phyloP scores from a whole-genome alignment of 352 stramenopile genomes.

The Phytophthora sansomeana region DNA sequence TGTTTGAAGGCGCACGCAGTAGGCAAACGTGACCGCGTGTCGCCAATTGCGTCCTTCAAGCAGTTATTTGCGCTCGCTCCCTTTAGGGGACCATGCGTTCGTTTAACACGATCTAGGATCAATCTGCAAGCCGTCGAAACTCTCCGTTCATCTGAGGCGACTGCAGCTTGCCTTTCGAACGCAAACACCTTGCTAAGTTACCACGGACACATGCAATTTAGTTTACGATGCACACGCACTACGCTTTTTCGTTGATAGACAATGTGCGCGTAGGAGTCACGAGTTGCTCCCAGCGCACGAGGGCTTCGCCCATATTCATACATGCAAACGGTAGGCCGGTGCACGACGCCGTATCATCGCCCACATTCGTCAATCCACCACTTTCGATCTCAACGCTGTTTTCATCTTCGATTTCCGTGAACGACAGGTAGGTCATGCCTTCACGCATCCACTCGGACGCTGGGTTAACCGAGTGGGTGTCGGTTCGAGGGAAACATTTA shows the following conservation, averaged over 20 bases:
- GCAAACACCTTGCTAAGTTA: conserved; percentile 3
- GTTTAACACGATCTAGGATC: too few relatives aligned
- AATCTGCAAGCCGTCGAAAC: too few relatives aligned
- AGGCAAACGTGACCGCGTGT: too few relatives aligned
- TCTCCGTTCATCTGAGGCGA: background rate
- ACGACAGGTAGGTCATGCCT: conserved; percentile 49
- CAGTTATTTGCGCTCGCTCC: background rate
- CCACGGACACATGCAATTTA: conserved; percentile 7
- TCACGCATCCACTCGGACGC: conserved; percentile 44
- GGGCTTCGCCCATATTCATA: conserved; percentile 45
- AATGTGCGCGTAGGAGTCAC: conserved; percentile 40
- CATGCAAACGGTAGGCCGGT: conserved; percentile 34
- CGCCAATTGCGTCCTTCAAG: background rate
- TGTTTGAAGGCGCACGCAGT: background rate
- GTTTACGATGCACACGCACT: conserved; percentile 1
- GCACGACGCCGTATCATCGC: conserved; percentile 31
- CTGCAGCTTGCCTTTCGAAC: conserved; percentile 3
- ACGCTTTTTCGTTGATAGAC: conserved; percentile 27
- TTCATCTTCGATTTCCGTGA: conserved; percentile 47
- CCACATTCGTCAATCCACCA: conserved; percentile 42
- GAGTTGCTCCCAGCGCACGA: conserved; percentile 47
- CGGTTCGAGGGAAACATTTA: conserved; percentile 35
- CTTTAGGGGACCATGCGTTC: too few relatives aligned
- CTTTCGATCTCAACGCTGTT: conserved; percentile 48
- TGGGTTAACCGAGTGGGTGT: conserved; percentile 18